Base-by-base conservation (phyloP, 2,329 filamentous ascomycete species). In the Raffaelea albimanens region DNA sequence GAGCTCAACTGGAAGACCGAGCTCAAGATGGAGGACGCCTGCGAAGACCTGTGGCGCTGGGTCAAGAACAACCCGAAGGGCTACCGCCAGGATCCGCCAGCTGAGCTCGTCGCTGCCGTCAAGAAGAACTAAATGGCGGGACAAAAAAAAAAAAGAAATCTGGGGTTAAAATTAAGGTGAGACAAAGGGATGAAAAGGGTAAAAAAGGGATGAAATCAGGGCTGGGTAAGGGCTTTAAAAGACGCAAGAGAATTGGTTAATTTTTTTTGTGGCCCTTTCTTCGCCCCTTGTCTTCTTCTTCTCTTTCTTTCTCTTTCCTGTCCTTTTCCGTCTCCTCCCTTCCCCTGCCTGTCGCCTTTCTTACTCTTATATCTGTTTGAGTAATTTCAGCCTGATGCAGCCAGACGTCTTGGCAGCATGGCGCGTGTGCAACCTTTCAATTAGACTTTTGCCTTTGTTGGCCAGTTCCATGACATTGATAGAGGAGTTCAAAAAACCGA, bases 61-160 rank as follows among this genome's bases (percentile, higher is more conserved):
- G 95, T 94, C 16, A 76, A 85, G 70, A 97, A 96, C 70, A 97
- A 97, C 71, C 93, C 93, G 21, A 82, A 90, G 69, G 93, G 93
- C 20, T 97, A 97, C 72, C 78, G 86, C 56, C 90, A 97, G 70
- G 76, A 89, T 55, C 88, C 91, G n/a, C 91, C 93, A 1, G 76
- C 85, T 55, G 81, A 85, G 67, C 76, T 97, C 58, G 62, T 96
- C 44, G 83, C 84, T 51, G 72, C 70, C 43, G 56, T 82, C 55
- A 63, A 64, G 46, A 58, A 56, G 52, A 29, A 29, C 25, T 29
- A 29, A 13, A 29, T 29, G 25, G n/a, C n/a, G n/a, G n/a, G n/a
- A n/a, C n/a, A n/a, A n/a, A n/a, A n/a, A n/a, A n/a, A n/a, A n/a
- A n/a, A n/a, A n/a, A n/a, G n/a, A n/a, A n/a, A n/a, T n/a, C n/a